These are phyloP conservation scores for Fusarium incarnatum DNA, from an alignment of 2,329 filamentous ascomycete species.

Conservation along the genomic window DNA sequence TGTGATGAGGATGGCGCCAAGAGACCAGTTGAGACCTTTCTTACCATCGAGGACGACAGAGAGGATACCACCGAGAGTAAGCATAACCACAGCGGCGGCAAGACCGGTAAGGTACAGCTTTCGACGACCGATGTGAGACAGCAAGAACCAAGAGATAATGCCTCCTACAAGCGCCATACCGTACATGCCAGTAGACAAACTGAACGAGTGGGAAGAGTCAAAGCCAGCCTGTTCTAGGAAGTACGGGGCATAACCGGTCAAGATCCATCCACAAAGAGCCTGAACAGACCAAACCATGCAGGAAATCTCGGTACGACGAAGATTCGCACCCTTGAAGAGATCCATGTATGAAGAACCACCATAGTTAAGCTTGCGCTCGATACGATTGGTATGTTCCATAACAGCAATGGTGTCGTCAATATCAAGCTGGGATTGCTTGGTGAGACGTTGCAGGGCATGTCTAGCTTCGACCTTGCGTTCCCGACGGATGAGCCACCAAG, in stretches of 20 bases:
- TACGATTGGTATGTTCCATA: constrained; percentile 55
- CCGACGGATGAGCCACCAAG: constrained; percentile 55
- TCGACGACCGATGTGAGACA: constrained; percentile 54
- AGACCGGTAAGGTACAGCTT: constrained; percentile 55
- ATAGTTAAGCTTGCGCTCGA: constrained; percentile 54
- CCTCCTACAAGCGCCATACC: constrained; percentile 55
- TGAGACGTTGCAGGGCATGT: constrained; percentile 48
- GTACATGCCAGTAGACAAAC: constrained; percentile 54
- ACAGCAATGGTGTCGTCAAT: constrained; percentile 58
- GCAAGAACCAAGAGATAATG: constrained; percentile 54
- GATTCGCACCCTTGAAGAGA: constrained; percentile 39
- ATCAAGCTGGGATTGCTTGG: constrained; percentile 44
- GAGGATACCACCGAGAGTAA: constrained; percentile 55
- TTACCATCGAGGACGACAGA: constrained; percentile 45
- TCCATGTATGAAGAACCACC: constrained; percentile 47
- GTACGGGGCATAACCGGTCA: constrained; percentile 47
- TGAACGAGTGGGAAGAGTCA: constrained; percentile 52
- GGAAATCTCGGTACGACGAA: constrained; percentile 45
- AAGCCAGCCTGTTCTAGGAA: constrained; percentile 58
- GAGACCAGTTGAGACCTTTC: constrained; percentile 49
- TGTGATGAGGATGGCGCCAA: constrained; percentile 54
- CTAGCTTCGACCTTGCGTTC: constrained; percentile 49
- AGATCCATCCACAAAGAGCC: constrained; percentile 37
- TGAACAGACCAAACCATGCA: constrained; percentile 44
- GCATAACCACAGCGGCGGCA: constrained; percentile 45